A percentile compares a stretch with the other conserved stretches of the same genome.
phyloP scores from a whole-genome alignment of 352 stramenopile genomes.

The Globisporangium sylvaticum region DNA sequence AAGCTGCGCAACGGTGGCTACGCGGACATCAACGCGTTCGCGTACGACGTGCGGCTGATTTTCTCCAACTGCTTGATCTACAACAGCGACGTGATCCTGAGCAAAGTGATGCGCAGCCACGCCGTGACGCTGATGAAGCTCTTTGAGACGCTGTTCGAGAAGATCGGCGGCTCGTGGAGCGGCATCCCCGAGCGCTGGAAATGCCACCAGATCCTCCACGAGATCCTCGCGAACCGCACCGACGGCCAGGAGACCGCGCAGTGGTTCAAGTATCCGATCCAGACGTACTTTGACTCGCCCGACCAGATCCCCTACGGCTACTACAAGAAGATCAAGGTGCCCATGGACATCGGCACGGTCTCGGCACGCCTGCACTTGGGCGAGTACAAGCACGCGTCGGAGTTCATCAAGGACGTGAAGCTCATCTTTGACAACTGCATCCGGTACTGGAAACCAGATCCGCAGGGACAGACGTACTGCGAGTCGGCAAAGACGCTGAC shows the following conservation, averaged over 20 bases:
- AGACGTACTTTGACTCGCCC: constrained; percentile 80
- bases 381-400: constrained; percentile 49
- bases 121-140: constrained; percentile 83
- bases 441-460: constrained; percentile 71
- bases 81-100: constrained; percentile 83
- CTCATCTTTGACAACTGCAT: constrained; percentile 88
- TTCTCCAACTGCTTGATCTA: constrained; percentile 89
- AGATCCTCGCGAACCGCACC: constrained; percentile 69
- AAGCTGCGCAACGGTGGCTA: constrained; percentile 79
- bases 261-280: constrained; percentile 86
- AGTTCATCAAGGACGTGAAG: constrained; percentile 62
- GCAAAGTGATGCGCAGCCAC: constrained; percentile 80
- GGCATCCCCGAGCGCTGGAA: constrained; percentile 75
- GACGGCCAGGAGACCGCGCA: constrained; percentile 76
- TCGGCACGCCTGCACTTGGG: constrained; percentile 66
- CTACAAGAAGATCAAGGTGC: constrained; percentile 70
- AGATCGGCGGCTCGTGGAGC: constrained; percentile 62
- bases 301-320: constrained; percentile 84
- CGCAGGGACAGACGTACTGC: constrained; percentile 76
- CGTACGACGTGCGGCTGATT: constrained; percentile 72
- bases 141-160: constrained; percentile 70
- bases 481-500: constrained; percentile 65
- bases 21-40: constrained; percentile 57
- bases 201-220: constrained; percentile 79
- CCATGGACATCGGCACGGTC: constrained; percentile 83